Evolutionary conservation across 192 early-diverging fungal genomes (phyloP).

Genomic region (Endogone sp.): DNA sequence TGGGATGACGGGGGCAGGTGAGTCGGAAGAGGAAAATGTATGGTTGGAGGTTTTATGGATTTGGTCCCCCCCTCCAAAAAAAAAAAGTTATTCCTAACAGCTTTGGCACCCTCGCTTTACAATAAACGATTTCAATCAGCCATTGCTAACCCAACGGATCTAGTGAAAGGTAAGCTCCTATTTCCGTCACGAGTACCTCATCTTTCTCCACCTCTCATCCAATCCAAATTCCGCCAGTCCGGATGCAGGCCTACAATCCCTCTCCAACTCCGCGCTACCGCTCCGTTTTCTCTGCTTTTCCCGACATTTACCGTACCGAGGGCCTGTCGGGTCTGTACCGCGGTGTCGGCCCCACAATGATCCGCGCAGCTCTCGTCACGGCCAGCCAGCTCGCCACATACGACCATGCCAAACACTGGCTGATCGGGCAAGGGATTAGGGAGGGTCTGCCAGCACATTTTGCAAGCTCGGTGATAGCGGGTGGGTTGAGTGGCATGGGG

Average conservation of each 20-base stretch:
- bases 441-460: constrained; percentile 40
- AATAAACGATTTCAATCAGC: constrained; percentile 3
- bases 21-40: background rate
- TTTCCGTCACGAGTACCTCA: background rate
- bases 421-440: constrained; percentile 23
- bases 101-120: background rate
- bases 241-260: constrained; percentile 31
- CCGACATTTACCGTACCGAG: constrained; percentile 26
- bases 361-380: constrained; percentile 42
- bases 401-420: constrained; percentile 44
- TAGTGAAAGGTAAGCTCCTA: constrained; percentile 28
- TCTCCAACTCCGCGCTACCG: constrained; percentile 27
- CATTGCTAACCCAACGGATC: constrained; percentile 36
- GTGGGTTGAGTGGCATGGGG: constrained; percentile 9
- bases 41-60: too few species aligned
- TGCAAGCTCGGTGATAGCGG: constrained; percentile 32
- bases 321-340: constrained; percentile 38
- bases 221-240: constrained; percentile 8
- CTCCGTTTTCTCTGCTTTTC: constrained; percentile 21
- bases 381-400: constrained; percentile 46
- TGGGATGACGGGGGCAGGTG: constrained; percentile 25
- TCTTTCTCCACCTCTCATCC: background rate
- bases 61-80: too few species aligned
- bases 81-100: too few species aligned
- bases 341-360: constrained; percentile 42